Evolutionary conservation across 2,329 filamentous ascomycete genomes (phyloP).

Genomic region (Claviceps quebecensis): DNA sequence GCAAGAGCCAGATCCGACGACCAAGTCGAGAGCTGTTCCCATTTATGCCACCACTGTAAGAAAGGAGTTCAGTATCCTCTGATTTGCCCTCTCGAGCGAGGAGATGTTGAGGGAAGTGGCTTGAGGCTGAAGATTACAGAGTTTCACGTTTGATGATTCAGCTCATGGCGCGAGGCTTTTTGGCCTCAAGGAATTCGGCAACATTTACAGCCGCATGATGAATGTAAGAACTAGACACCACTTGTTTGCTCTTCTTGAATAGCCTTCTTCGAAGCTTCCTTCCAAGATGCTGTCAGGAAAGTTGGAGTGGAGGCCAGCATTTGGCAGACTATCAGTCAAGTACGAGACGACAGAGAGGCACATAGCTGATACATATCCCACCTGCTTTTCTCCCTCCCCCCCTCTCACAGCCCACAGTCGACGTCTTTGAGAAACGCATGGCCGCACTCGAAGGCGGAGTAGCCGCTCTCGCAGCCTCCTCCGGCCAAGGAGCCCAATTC

Average conservation of each 20-base stretch:
- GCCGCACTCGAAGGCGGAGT: conserved; percentile 90
- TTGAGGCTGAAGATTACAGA: conserved; percentile 32
- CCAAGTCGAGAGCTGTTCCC: conserved; percentile 80
- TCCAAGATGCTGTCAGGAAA: not conserved
- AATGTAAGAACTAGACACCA: conserved; percentile 44
- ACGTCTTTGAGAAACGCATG: conserved; percentile 92
- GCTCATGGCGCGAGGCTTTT: conserved; percentile 91
- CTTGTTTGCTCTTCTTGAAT: not conserved
- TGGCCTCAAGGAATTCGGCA: conserved; percentile 90
- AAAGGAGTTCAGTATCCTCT: not conserved
- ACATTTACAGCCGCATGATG: conserved; percentile 95
- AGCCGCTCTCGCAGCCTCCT: conserved; percentile 70
- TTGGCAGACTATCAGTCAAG: no score
- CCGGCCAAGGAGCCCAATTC: conserved; percentile 85
- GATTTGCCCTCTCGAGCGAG: no score
- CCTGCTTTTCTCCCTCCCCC: not conserved
- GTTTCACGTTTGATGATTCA: conserved; percentile 88
- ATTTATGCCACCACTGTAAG: conserved; percentile 80
- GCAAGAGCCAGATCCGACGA: conserved; percentile 64
- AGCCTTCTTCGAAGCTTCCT: not conserved
- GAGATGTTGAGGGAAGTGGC: not conserved
- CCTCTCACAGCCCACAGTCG: conserved; percentile 63
- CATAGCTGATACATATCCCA: not conserved
- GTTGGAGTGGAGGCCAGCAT: no score
- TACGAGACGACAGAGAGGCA: not conserved